Evolutionary conservation across 257 asterid species (phyloP), one percentile per base, ranked within the genome.

Genomic region (Lavandula angustifolia): DNA sequence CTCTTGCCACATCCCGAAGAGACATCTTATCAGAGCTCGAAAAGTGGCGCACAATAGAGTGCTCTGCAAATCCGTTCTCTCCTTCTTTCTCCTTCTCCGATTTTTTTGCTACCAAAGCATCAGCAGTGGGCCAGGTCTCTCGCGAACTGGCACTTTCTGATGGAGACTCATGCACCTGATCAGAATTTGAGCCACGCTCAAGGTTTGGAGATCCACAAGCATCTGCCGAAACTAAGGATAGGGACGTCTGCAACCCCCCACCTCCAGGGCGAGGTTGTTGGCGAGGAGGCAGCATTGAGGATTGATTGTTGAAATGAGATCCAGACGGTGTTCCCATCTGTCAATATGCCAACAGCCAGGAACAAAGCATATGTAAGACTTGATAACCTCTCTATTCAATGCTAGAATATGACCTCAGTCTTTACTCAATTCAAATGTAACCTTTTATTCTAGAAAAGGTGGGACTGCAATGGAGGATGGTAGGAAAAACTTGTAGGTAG

Each of bases 131-230:
- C 95, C 96, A 91, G 9, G 95, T 91, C 68, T 88, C 98, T 22
- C 94, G 84, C 4, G 98, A 88, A 61, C 98, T 85, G 32, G 95
- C 98, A 71, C 98, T 91, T 61, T 91, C 96, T 6, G 97, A 60
- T 44, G 96, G 95, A 46, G 96, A 89, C 58, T 79, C 95, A n/a
- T 84, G 95, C 40, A 76, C 79, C 67, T 76, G 91, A 59, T 87
- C 97, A 11, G 89, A 87, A 67, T 80, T 87, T 40, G 95, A 89
- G 56, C 88, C 94, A 18, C 89, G 87, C 60, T 89, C 95, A 75
- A 79, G 82, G 74, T 85, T 83, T 5, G 94, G 94, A 52, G 94
- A 89, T 35, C 91, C 96, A 71, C 83, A 76, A 8, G 83, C 94
- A 78, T 89, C 96, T 3, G 87, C 85, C 5, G 96, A 76, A 56